Evolutionary conservation across 2,329 filamentous ascomycete species (phyloP).

Genomic region (Beauveria australis): DNA sequence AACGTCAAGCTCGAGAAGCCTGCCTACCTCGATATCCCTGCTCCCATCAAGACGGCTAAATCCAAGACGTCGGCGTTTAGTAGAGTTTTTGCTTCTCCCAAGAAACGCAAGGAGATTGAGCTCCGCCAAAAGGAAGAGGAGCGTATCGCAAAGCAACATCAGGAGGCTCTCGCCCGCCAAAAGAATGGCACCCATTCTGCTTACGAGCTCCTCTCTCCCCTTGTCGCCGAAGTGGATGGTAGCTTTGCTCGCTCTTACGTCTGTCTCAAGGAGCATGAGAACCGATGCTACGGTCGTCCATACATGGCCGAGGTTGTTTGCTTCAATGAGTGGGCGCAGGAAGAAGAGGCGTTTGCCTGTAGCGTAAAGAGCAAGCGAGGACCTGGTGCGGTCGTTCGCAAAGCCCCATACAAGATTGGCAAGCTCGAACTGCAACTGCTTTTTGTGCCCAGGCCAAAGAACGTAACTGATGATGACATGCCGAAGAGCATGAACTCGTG

Average conservation of each 20-base stretch:
- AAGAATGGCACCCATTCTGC: conserved; percentile 58
- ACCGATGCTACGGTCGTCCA: conserved; percentile 77
- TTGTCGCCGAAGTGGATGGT: conserved; percentile 75
- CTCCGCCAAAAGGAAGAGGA: conserved; percentile 75
- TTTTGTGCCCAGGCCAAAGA: conserved; percentile 88
- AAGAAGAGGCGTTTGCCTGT: conserved; percentile 68
- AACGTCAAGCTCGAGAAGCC: conserved; percentile 91
- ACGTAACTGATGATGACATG: conserved; percentile 86
- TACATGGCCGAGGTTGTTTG: conserved; percentile 83
- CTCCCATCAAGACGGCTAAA: conserved; percentile 54
- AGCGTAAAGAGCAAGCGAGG: conserved; percentile 93
- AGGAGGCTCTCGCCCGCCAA: conserved; percentile 56
- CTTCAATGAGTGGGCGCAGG: conserved; percentile 98
- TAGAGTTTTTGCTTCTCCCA: conserved; percentile 85
- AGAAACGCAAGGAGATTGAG: conserved; percentile 94
- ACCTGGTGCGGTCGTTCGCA: conserved; percentile 60
- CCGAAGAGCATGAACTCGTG: conserved; percentile 99
- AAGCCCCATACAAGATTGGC: conserved; percentile 92
- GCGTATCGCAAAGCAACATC: conserved; percentile 54
- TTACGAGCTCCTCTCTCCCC: conserved; percentile 79
- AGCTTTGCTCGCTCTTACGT: conserved; percentile 93
- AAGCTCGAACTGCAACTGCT: conserved; percentile 90
- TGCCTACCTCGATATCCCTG: conserved; percentile 47
- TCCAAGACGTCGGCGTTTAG: conserved; percentile 84
- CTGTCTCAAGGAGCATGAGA: conserved; percentile 86